Evolutionary conservation across 2,329 filamentous ascomycete species (phyloP).

Genomic region (Penicillium sp.): DNA sequence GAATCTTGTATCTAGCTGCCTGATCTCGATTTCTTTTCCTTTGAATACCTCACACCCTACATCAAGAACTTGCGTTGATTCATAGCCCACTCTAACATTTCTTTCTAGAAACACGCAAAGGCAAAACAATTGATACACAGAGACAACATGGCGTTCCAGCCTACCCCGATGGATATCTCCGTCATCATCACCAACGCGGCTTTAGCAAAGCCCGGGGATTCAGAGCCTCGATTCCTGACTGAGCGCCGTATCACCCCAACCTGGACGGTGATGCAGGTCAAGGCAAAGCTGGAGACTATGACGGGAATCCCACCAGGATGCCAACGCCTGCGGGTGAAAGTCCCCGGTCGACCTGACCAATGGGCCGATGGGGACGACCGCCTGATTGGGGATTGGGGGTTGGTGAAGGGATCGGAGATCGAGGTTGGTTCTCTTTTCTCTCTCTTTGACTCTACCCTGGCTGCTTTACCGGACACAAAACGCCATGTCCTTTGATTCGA

Average conservation of each 20-base stretch:
- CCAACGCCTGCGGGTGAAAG: constrained; percentile 73
- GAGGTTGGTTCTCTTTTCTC: constrained; percentile 35
- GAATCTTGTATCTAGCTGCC: background rate
- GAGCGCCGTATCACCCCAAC: constrained; percentile 90
- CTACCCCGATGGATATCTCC: constrained; percentile 41
- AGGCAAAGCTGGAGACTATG: constrained; percentile 84
- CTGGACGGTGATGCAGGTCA: constrained; percentile 84
- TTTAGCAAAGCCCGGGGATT: constrained; percentile 13
- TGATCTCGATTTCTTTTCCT: background rate
- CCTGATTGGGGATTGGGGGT: constrained; percentile 54
- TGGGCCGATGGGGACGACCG: constrained; percentile 71
- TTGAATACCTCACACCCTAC: background rate
- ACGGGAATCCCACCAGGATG: constrained; percentile 82
- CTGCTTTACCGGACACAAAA: background rate
- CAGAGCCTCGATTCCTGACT: constrained; percentile 55
- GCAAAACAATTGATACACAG: background rate
- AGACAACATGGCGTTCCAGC: constrained; percentile 37
- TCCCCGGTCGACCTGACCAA: constrained; percentile 59
- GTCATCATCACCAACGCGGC: constrained; percentile 41
- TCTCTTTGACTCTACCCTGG: background rate
- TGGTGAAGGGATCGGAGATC: constrained; percentile 46
- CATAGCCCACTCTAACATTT: background rate
- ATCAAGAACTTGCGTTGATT: background rate
- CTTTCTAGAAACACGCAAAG: background rate
- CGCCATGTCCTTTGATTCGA: background rate